phyloP scores from a whole-genome alignment of 495 filamentous ascomycete species.

The Parathielavia hyrcaniae region DNA sequence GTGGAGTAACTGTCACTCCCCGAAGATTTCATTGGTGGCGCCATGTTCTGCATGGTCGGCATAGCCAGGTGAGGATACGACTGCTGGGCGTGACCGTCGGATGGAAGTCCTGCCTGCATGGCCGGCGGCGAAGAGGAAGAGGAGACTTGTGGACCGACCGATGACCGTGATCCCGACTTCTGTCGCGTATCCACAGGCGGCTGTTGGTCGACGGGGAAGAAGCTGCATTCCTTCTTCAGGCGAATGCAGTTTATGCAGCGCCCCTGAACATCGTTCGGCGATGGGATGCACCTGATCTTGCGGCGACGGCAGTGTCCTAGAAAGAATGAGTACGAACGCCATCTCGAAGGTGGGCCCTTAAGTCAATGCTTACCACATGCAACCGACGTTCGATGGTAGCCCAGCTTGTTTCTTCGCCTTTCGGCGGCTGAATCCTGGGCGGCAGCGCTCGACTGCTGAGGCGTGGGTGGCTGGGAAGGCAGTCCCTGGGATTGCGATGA shows the following conservation, averaged over 20 bases:
- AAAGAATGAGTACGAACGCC: constrained; percentile 16
- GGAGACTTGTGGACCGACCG: constrained; percentile 36
- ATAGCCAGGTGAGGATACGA: constrained; percentile 44
- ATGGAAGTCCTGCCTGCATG: constrained; percentile 39
- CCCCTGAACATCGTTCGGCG: constrained; percentile 68
- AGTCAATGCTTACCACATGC: constrained; percentile 76
- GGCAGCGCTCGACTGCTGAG: constrained; percentile 21
- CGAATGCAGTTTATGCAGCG: constrained; percentile 95
- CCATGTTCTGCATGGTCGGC: constrained; percentile 46
- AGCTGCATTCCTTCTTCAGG: constrained; percentile 92
- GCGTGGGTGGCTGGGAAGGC: constrained; percentile 30
- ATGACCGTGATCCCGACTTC: constrained; percentile 37
- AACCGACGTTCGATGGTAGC: constrained; percentile 94
- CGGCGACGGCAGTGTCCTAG: constrained; percentile 87
- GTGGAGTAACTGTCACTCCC: constrained; percentile 36
- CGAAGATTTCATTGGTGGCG: constrained; percentile 40
- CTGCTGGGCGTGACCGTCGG: constrained; percentile 39
- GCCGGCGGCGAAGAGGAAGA: constrained; percentile 48
- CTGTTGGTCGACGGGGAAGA: constrained; percentile 86
- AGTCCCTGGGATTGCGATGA: constrained; percentile 39
- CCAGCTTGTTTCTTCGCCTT: constrained; percentile 92
- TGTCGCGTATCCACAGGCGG: constrained; percentile 45
- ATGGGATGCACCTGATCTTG: constrained; percentile 88
- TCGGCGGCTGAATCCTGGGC: constrained; percentile 50
- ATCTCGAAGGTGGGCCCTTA: background rate